Base-by-base conservation (phyloP, 208 protist species). In the Trypanosoma platydactyli region DNA sequence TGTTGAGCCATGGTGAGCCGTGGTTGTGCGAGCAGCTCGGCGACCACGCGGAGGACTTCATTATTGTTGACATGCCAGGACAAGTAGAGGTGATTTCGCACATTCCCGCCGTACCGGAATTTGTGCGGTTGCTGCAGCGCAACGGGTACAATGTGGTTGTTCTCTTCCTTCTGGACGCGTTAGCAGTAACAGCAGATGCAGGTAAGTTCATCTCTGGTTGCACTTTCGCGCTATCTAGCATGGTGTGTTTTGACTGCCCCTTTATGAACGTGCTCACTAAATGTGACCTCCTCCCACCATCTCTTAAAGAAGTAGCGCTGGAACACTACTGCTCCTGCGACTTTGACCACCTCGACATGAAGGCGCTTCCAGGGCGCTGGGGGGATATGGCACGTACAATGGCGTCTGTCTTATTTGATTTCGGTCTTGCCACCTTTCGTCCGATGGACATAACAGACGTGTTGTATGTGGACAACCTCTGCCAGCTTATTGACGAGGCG, bases 1-100 rank as follows among this genome's bases (percentile, higher is more conserved):
- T 99, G 18, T 87, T 98, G 50, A 87, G 92, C 29, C 69, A 66
- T 5, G 98, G 98, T 18, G 55, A 92, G 27, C 73, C 92, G 57
- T 99, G 98, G 98, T 72, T 99, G 38, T 64, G 79, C 33, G 94
- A 99, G 27, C 83, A 95, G 64, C 79, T 99, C 1, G 84, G 84
- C 29, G 93, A 98, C 68, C 97, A 92, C 66, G 85, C 78, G 35
- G 97, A 98, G 52, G 88, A 98, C 58, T 99, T 99, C 67, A 68
- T 99, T n/a, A 83, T 99, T 40, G 94, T 99, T 55, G 99, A 99
- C 81, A 98, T 97, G 83, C 99, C 99, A 0, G 99, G 99, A 33
- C 99, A 99, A 86, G 97, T 99, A 42, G 98, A 99, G 87, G 91
- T 99, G 48, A 99, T 99, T 66, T 98, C 97, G 44, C 98, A 99